A percentile compares a stretch with the other conserved stretches of the same genome.
phyloP scores from a whole-genome alignment of 306 rosid genomes.

The Acacia confusa region DNA sequence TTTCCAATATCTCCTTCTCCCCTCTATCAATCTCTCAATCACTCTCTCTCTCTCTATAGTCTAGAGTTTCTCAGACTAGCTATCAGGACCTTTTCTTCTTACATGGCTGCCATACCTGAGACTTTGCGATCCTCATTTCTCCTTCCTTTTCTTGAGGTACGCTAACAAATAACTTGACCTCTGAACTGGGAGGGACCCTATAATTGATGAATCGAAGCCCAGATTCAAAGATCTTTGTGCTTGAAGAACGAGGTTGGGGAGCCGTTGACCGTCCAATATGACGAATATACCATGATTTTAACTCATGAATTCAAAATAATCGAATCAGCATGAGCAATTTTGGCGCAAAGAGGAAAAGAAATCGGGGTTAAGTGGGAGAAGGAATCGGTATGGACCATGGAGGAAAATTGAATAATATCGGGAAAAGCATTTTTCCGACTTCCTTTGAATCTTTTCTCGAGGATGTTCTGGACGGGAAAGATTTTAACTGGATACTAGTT shows the following conservation, averaged over 20 bases:
- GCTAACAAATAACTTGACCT: not conserved
- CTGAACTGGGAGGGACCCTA: not conserved
- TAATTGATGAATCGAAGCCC: not conserved
- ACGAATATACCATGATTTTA: conserved; percentile 31
- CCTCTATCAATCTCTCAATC: not conserved
- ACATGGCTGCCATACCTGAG: conserved; percentile 92
- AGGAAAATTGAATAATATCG: not conserved
- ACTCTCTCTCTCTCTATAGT: not conserved
- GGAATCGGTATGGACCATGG: not conserved
- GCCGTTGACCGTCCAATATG: conserved; percentile 31
- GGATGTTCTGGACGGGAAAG: not conserved
- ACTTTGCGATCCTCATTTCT: conserved; percentile 70
- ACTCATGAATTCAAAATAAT: not conserved
- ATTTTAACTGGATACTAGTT: not conserved
- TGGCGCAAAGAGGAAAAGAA: not conserved
- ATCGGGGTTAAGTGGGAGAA: not conserved
- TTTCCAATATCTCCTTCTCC: not conserved
- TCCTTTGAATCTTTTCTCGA: no score
- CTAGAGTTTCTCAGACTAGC: not conserved
- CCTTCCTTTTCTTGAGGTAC: not conserved
- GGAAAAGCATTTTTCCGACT: not conserved
- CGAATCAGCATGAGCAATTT: not conserved
- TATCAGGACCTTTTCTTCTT: conserved; percentile 82
- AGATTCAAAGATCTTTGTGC: not conserved
- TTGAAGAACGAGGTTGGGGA: not conserved